Base-by-base conservation (phyloP, 1,284 basidiomycete genomes). In the Sporisorium exsertum region DNA sequence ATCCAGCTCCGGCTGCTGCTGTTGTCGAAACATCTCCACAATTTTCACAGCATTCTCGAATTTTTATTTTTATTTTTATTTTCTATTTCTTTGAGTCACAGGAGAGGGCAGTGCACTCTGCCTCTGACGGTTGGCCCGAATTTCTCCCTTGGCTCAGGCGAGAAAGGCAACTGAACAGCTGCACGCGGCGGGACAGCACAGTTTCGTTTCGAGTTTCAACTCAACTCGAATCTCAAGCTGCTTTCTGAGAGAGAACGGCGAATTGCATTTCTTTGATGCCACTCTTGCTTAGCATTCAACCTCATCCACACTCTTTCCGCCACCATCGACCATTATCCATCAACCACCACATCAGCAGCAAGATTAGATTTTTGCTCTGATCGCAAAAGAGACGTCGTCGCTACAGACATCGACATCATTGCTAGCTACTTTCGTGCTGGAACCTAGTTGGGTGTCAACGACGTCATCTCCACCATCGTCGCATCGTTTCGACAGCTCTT, bases 111-210 rank as follows among this genome's bases (percentile, higher is more conserved):
- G 37, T 40, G 37, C 37, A 9, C 35, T 35, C 35, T 9, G 6
- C 35, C 10, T 5, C 35, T 35, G 35, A 35, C 13, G 29, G 29
- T 32, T 15, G 8, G 13, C 35, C 35, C 13, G 35, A 35, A 35
- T 35, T 35, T 35, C 6, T 35, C 13, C 35, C 13, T 35, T 35
- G 35, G 35, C 35, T 35, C 35, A 35, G 35, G 13, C 35, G 29
- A 32, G 29, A 5, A 5, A 32, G 29, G 29, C 29, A 32, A 32
- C 5, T 32, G 29, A 32, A 32, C 29, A 49, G 47, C 26, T 27
- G 26, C 46, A 47, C 46, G 29, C 29, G 16, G 46, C 16, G 18
- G 35, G 22, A 40, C 51, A 53, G 51, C 20, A 35, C 50, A 52
- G 16, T 52, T 52, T 37, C 35, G 9, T 26, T 26, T 37, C n/a